Evolutionary conservation across 768 basidiomycete genomes (phyloP).

Genomic region (Russula vinacea): DNA sequence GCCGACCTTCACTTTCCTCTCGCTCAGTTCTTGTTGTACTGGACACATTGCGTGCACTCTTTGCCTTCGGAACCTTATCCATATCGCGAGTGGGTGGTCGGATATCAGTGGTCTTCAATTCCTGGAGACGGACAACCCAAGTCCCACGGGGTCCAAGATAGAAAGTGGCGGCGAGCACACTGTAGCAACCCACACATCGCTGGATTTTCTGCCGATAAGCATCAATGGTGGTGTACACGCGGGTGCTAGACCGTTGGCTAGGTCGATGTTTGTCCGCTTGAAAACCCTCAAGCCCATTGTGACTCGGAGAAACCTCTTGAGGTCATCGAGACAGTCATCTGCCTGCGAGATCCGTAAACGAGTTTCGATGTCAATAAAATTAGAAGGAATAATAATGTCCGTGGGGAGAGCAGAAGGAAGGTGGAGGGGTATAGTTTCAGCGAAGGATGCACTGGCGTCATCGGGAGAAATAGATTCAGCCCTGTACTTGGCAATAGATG

Average conservation of each 20-base stretch:
- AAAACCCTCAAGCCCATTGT: conserved; percentile 1
- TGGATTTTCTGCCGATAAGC: neutral
- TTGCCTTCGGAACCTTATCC: neutral
- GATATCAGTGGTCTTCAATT: conserved; percentile 5
- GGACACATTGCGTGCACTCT: neutral
- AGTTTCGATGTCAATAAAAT: neutral
- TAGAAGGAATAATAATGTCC: neutral
- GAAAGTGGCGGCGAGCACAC: neutral
- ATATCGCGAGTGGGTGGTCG: neutral
- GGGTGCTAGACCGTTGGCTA: neutral
- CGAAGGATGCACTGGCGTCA: neutral
- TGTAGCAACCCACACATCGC: neutral
- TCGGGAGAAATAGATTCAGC: neutral
- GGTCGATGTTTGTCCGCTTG: neutral
- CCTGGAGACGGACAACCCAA: neutral
- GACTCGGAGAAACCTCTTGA: neutral
- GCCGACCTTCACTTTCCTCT: neutral
- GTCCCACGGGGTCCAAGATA: conserved; percentile 1
- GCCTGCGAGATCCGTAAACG: neutral
- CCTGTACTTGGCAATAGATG: neutral
- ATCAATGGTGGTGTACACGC: neutral
- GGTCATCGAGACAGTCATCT: conserved; percentile 1
- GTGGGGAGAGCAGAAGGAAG: neutral
- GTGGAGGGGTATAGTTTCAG: neutral
- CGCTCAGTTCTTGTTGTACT: neutral